These are phyloP conservation scores for Blastomyces parvus DNA, from an alignment of 2,329 filamentous ascomycete genomes.

Conservation along the genomic window DNA sequence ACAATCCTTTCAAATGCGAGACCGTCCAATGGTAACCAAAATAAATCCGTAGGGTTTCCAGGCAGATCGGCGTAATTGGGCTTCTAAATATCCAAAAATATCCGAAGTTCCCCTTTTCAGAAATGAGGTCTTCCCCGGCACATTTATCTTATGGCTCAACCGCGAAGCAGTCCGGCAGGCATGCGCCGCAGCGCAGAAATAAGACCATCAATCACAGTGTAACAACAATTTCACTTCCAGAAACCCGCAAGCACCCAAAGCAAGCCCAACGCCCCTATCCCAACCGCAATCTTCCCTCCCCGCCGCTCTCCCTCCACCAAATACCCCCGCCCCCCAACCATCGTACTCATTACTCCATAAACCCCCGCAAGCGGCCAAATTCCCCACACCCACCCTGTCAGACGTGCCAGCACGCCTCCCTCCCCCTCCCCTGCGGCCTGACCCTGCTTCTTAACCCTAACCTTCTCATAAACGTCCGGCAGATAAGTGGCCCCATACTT, in stretches of 20 bases:
- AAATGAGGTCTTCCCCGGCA: neutral
- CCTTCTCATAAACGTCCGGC: constrained; percentile 32
- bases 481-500: constrained; percentile 32
- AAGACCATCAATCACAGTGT: neutral
- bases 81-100: neutral
- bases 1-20: neutral
- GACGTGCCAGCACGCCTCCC: neutral
- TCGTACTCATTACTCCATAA: constrained; percentile 6
- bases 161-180: neutral
- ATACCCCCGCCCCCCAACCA: constrained; percentile 1
- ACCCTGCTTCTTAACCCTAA: constrained; percentile 13
- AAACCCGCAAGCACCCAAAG: neutral
- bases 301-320: constrained; percentile 1
- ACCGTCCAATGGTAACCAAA: neutral
- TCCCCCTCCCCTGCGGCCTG: neutral
- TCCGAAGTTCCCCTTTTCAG: neutral
- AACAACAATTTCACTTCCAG: neutral
- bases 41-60: neutral
- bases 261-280: neutral
- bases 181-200: neutral
- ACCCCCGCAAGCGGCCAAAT: constrained; percentile 6
- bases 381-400: constrained; percentile 3
- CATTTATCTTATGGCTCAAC: neutral
- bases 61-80: neutral
- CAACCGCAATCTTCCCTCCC: neutral